Base-by-base conservation (phyloP, 1,284 basidiomycete species). In the Marasmius tenuissimus region DNA sequence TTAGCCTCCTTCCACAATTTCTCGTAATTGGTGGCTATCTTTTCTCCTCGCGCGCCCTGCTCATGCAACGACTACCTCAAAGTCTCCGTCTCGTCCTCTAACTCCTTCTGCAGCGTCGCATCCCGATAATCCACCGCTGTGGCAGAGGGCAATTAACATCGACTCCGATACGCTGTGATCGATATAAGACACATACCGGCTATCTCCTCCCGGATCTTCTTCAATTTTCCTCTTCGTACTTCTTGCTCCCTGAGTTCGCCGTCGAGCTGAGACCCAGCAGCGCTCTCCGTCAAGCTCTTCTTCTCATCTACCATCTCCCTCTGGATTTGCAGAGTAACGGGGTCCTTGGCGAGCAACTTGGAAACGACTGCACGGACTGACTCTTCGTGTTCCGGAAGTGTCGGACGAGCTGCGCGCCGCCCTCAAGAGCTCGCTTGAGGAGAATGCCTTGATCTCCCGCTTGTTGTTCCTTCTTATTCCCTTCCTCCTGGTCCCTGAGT, bases 221-320 rank as follows among this genome's bases (percentile, higher is more conserved):
- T 65, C 65, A 81, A 65, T 56, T 81, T 56, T 81, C 77, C 0
- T 70, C 67, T 8, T 68, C 64, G 59, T 81, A 76, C 53, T 68
- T 72, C 55, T 72, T 78, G 76, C 55, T 72, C 69, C 59, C 71
- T 68, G 39, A 79, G 49, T 16, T 78, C 79, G 14, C 69, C 71
- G 40, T 71, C 69, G 57, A 81, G 70, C 63, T 76, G 77, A 6
- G 68, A 68, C 7, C 79, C 80, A 12, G 79, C 80, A 6, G 75
- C 66, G 3, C 80, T 81, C 40, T 79, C 68, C 1, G 72, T 67
- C 1, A 81, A 67, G 35, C 72, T 68, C 61, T 75, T 80, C 60
- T 65, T 71, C 66, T 81, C 67, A 61, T 76, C 76, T 0, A 76
- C 76, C 45, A 81, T 63, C 66, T 81, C 79, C 34, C 69, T 67